phyloP scores from a whole-genome alignment of 306 rosid genomes.

The Rosa lucieae region DNA sequence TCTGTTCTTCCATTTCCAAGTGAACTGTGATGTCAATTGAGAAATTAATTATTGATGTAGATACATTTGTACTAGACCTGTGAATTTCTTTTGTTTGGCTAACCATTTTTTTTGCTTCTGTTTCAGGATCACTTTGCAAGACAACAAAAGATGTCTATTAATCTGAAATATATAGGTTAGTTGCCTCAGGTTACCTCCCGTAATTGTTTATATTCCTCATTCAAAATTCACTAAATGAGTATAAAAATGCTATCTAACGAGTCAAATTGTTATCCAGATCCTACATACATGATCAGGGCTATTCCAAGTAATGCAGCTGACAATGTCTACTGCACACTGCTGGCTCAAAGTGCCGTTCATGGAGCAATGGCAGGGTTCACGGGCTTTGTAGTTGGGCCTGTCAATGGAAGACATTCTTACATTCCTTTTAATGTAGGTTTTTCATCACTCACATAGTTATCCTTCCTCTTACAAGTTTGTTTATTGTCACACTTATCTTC shows the following conservation, averaged over 20 bases:
- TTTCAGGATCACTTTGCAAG: conserved; percentile 61
- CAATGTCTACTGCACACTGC: conserved; percentile 85
- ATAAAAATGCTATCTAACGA: conserved; percentile 9
- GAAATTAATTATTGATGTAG: neutral
- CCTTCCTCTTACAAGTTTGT: neutral
- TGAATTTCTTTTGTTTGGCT: conserved; percentile 9
- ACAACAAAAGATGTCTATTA: conserved; percentile 45
- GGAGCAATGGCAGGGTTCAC: conserved; percentile 96
- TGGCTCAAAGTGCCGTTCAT: conserved; percentile 91
- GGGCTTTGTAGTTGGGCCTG: conserved; percentile 73
- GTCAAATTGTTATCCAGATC: conserved; percentile 48
- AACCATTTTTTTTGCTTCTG: conserved; percentile 13
- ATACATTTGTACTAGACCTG: neutral
- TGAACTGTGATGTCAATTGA: neutral
- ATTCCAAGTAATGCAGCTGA: conserved; percentile 89
- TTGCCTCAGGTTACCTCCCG: conserved; percentile 17
- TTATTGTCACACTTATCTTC: neutral
- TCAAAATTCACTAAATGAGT: neutral
- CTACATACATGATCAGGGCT: conserved; percentile 94
- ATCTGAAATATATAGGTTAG: conserved; percentile 84
- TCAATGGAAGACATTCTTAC: conserved; percentile 82
- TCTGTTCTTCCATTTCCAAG: conserved; percentile 5
- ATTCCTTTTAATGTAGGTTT: conserved; percentile 75
- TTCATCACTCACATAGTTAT: neutral
- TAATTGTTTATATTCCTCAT: conserved; percentile 19